Evolutionary conservation across 2,329 filamentous ascomycete genomes (phyloP).

Genomic region (Pseudopyricularia javanii): DNA sequence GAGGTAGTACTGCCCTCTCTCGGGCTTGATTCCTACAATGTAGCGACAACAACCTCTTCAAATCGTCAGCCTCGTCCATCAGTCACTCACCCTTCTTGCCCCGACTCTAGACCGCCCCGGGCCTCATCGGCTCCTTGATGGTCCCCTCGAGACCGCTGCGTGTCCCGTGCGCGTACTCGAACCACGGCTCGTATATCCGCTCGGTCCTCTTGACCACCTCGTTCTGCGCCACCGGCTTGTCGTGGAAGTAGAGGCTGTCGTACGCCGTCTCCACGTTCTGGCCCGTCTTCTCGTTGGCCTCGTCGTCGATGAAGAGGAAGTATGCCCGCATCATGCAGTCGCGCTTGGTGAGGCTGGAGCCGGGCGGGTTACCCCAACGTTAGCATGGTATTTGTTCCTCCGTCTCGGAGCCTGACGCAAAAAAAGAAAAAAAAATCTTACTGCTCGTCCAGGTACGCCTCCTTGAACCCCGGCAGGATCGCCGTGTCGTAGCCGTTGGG

Average conservation of each 20-base stretch:
- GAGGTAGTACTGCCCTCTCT: no score
- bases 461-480: conserved; percentile 22
- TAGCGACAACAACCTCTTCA: no score
- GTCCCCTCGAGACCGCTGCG: conserved; percentile 5
- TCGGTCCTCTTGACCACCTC: conserved; percentile 4
- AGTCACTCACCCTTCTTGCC: no score
- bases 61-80: no score
- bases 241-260: conserved; percentile 4
- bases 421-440: background rate
- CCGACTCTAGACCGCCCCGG: no score
- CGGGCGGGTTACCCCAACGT: no score
- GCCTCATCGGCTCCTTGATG: conserved; percentile 1
- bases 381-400: no score
- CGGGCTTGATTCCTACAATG: no score
- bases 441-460: conserved; percentile 1
- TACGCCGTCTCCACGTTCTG: conserved; percentile 7
- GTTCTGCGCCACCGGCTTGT: conserved; percentile 4
- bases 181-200: conserved; percentile 6
- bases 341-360: background rate
- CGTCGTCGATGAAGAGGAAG: conserved; percentile 30
- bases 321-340: conserved; percentile 29
- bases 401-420: no score
- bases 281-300: conserved; percentile 4
- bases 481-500: conserved; percentile 32
- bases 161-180: conserved; percentile 7